Base-by-base conservation (phyloP, 352 stramenopile genomes). In the Halophytophthora batemanensis region DNA sequence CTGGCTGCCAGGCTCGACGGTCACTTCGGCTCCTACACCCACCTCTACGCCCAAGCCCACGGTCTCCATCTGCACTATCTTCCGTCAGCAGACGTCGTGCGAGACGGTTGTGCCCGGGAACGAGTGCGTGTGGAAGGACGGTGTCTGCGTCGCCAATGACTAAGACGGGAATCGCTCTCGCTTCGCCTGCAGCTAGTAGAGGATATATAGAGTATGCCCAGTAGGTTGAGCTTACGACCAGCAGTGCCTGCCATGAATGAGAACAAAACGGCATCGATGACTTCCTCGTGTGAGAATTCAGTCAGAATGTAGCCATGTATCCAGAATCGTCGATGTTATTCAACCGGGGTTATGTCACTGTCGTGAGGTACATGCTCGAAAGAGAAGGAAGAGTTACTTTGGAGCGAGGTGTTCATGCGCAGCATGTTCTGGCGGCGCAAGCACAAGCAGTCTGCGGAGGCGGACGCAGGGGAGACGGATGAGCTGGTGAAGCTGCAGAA, bases 391-490 rank as follows among this genome's bases (percentile, higher is more conserved):
- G 25, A 8, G 25, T 33, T 45, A 10, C 39, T 2, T 28, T 33
- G 17, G 39, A 33, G 6, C 11, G 22, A 31, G 36, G 29, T 18
- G 29, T 31, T 17, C 8, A 31, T 10, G 25, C 4, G 25, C 25
- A 31, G 25, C 25, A 85, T 86, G 77, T 89, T 89, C 56, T 89
- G 77, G 77, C 75, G 71, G 1, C 71, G 74, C 18, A 69, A 60
- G 54, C 59, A 60, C 37, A 61, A 60, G 45, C 72, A 66, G 31
- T 40, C 15, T 25, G 44, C 15, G 51, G 44, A 60, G 35, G 57
- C 21, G 52, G 37, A 17, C 4, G 59, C 25, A 31, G 48, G 45
- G 35, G 45, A 53, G 45, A 68, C 53, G 18, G 69, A 86, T 34
- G 75, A 91, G 21, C 50, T 91, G 19, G 49, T 35, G 3, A 74